phyloP scores from a whole-genome alignment of 1,284 basidiomycete species.

The Naganishia liquefaciens region DNA sequence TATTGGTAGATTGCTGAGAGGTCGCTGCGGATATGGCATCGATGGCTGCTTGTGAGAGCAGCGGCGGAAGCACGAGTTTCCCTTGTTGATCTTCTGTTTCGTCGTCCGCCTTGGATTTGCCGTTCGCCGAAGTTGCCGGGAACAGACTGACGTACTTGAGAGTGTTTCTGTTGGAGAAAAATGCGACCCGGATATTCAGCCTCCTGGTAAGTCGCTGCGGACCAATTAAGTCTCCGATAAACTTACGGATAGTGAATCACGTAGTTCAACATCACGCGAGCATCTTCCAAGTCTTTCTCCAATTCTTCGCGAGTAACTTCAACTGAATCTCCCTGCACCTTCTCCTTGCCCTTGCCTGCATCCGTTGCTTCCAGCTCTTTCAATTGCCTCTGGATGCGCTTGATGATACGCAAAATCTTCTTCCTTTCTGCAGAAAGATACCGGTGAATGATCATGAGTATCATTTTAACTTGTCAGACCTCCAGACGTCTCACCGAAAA shows the following conservation, averaged over 20 bases:
- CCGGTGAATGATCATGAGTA: not conserved
- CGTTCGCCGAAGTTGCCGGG: constrained; percentile 58
- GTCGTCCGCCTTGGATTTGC: constrained; percentile 29
- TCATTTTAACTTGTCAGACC: not conserved
- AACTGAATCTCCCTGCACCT: constrained; percentile 38
- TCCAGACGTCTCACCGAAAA: constrained; percentile 67
- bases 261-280: constrained; percentile 80
- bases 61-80: constrained; percentile 52
- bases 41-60: constrained; percentile 53
- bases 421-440: constrained; percentile 64
- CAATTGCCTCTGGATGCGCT: constrained; percentile 61
- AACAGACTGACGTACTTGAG: constrained; percentile 84
- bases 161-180: constrained; percentile 65
- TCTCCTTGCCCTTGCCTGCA: constrained; percentile 32
- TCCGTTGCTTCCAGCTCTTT: constrained; percentile 42
- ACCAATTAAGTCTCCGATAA: not conserved
- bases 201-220: constrained; percentile 1
- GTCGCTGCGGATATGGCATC: constrained; percentile 48
- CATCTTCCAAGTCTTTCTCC: constrained; percentile 60
- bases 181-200: constrained; percentile 15
- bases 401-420: constrained; percentile 73
- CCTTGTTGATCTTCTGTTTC: constrained; percentile 35
- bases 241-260: constrained; percentile 64
- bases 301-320: constrained; percentile 49
- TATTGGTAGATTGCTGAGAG: constrained; percentile 51